Base-by-base conservation (phyloP, 139 green algal species). In the Choricystis sp. region DNA sequence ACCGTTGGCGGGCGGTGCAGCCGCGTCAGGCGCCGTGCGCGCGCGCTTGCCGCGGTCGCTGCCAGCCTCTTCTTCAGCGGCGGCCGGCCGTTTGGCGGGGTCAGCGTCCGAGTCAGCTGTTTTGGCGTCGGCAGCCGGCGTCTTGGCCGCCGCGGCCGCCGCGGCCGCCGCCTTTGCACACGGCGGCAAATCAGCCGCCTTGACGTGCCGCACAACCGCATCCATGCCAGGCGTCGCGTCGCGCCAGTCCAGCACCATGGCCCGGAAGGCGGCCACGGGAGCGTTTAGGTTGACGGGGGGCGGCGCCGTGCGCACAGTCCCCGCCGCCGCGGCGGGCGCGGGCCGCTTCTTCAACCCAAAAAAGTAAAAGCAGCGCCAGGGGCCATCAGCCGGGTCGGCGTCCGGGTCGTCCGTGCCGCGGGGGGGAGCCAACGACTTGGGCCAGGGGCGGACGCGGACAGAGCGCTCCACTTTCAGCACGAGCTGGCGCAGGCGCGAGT, bases 401-500 rank as follows among this genome's bases (percentile, higher is more conserved):
- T 59, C 9, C 31, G 3, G 14, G 49, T 28, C 23, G 20, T 31
- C 28, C 22, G 48, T 19, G n/a, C 21, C 22, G 60, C 30, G 24
- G 1, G 66, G 63, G 14, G 26, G 63, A 31, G 49, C 23, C 40
- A 84, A 69, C 19, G 83, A 75, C 19, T 81, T 74, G 27, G 84
- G 76, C 67, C 81, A 82, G 1, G 85, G 85, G 19, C 90, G 69
- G 60, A 89, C 75, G 31, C 84, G 77, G 63, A 94, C 73, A 49
- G 3, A 66, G 66, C 49, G 69, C 69, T 76, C 52, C 64, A 74
- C 63, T 62, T 66, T 63, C 55, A 75, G 67, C 30, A 90, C 78
- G 26, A 96, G 80, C 55, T 83, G 69, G 1, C 90, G 68, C 62
- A 96, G 70, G 49, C 86, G 71, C 20, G 84, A 93, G 59, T 86